These are phyloP conservation scores for Colletotrichum melonis DNA, from an alignment of 2,329 filamentous ascomycete genomes.

Conservation along the genomic window DNA sequence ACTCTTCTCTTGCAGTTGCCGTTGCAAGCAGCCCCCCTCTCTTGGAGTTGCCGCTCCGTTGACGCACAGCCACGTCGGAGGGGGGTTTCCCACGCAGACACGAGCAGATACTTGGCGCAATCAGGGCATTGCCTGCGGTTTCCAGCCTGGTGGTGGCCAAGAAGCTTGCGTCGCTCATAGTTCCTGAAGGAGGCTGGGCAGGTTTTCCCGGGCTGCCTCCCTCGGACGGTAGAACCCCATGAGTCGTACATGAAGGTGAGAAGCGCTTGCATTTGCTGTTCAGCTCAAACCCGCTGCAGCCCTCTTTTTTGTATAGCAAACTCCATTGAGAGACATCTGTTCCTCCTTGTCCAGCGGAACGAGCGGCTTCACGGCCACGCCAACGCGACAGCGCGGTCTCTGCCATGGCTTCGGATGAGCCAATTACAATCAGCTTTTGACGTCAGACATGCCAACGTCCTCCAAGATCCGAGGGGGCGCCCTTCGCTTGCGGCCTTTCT, in stretches of 20 bases:
- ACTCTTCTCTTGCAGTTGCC: conserved; percentile 33
- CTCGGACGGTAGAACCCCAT: conserved; percentile 11
- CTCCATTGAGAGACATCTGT: conserved; percentile 13
- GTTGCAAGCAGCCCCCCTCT: conserved; percentile 20
- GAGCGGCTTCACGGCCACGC: conserved; percentile 28
- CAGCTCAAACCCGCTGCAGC: conserved; percentile 24
- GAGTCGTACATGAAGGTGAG: conserved; percentile 31
- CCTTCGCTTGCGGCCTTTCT: conserved; percentile 61
- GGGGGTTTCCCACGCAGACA: conserved; percentile 7
- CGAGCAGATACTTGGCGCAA: conserved; percentile 20
- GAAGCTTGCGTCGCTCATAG: conserved; percentile 26
- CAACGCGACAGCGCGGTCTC: conserved; percentile 19
- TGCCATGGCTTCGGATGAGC: conserved; percentile 35
- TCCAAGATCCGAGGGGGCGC: conserved; percentile 47
- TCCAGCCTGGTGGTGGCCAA: conserved; percentile 21
- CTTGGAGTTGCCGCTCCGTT: conserved; percentile 23
- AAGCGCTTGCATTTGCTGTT: conserved; percentile 30
- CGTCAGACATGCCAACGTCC: conserved; percentile 40
- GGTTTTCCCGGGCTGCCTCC: conserved; percentile 36
- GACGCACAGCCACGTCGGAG: conserved; percentile 22
- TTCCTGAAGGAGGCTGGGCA: conserved; percentile 8
- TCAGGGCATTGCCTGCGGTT: conserved; percentile 12
- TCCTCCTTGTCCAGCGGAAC: conserved; percentile 26
- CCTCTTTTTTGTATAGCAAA: conserved; percentile 5
- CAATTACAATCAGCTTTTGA: conserved; percentile 32